A percentile compares a stretch with the other conserved stretches of the same genome.
Evolutionary conservation across 345 rosid species (phyloP).

Genomic region (Gossypium thurberi): DNA sequence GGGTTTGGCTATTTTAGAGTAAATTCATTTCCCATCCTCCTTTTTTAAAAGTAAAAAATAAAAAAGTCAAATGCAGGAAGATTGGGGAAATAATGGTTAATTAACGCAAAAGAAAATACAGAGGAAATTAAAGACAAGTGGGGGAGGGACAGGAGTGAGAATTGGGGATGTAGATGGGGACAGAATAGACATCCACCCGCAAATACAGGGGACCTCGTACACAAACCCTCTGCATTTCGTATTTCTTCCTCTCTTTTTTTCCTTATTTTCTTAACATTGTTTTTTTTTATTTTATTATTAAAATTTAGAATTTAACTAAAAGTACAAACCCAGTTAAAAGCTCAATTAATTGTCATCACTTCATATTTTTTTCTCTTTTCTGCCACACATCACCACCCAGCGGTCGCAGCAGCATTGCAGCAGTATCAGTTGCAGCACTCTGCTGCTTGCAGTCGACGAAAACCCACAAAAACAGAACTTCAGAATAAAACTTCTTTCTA

Average conservation of each 20-base stretch:
- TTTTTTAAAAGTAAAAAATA: not conserved
- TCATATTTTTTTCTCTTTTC: slow-evolving; percentile 12
- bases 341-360: not conserved
- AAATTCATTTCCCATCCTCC: not conserved
- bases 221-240: not conserved
- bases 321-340: not conserved
- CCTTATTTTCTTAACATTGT: no score
- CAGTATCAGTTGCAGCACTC: slow-evolving; percentile 29
- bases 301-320: not conserved
- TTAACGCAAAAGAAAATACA: not conserved
- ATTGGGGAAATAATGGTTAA: not conserved
- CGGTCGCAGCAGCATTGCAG: slow-evolving; percentile 35
- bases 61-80: not conserved
- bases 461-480: not conserved
- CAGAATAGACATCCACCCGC: slow-evolving; percentile 61
- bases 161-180: slow-evolving; percentile 34
- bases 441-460: slow-evolving; percentile 21
- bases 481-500: not conserved
- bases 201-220: slow-evolving; percentile 50
- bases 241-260: not conserved
- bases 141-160: slow-evolving; percentile 35
- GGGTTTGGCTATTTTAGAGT: slow-evolving; percentile 10
- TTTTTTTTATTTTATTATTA: not conserved
- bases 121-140: not conserved
- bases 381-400: slow-evolving; percentile 36